A percentile compares a stretch with the other conserved stretches of the same genome.
phyloP scores from a whole-genome alignment of 2,329 filamentous ascomycete genomes.

The Raffaelea albimanens region DNA sequence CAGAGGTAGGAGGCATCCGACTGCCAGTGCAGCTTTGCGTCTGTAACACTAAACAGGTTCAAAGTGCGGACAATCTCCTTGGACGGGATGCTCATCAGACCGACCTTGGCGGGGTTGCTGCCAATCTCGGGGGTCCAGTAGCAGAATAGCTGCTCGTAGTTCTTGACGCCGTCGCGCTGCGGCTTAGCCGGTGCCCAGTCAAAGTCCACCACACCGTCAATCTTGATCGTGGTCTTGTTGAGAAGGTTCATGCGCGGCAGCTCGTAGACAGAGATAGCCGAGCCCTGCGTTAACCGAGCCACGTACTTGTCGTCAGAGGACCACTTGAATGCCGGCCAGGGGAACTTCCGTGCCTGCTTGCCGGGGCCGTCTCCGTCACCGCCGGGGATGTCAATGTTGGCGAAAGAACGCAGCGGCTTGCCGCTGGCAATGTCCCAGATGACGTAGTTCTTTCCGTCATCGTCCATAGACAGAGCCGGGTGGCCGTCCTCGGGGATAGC shows the following conservation, averaged over 20 bases:
- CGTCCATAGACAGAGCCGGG: conserved; percentile 74
- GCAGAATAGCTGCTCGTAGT: conserved; percentile 90
- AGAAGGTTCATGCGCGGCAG: conserved; percentile 80
- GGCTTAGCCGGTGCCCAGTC: conserved; percentile 89
- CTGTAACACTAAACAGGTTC: conserved; percentile 95
- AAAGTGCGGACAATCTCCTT: conserved; percentile 90
- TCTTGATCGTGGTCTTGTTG: conserved; percentile 87
- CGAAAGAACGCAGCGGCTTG: conserved; percentile 86
- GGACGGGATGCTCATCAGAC: conserved; percentile 88
- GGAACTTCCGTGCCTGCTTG: conserved; percentile 74
- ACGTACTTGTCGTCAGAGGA: conserved; percentile 96
- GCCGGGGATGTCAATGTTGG: conserved; percentile 72
- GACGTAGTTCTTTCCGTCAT: conserved; percentile 98
- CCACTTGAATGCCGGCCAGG: conserved; percentile 99
- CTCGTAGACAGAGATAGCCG: conserved; percentile 95
- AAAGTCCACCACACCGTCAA: conserved; percentile 94
- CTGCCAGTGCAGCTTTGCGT: conserved; percentile 98
- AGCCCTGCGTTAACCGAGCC: conserved; percentile 76
- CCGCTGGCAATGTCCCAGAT: conserved; percentile 93
- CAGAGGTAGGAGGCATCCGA: conserved; percentile 89
- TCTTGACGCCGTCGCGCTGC: conserved; percentile 75
- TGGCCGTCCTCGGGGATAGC: conserved; percentile 82
- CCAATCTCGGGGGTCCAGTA: conserved; percentile 99
- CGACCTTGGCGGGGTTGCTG: conserved; percentile 95
- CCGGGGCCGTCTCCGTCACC: conserved; percentile 44